Evolutionary conservation across 1,284 basidiomycete genomes (phyloP).

Genomic region (Vanrija sp.): DNA sequence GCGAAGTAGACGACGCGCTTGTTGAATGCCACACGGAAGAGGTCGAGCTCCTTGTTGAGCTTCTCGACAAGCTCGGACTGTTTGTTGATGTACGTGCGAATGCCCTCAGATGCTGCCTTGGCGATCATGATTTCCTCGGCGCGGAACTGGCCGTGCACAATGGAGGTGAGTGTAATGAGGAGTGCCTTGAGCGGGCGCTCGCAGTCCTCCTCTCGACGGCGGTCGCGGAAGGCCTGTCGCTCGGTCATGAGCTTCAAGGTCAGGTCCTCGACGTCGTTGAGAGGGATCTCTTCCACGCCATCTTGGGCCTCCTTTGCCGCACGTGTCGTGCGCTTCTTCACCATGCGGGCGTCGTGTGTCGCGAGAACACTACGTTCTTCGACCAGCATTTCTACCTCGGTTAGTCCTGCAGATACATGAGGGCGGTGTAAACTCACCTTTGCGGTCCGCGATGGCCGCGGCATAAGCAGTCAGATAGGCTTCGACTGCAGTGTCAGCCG

Average conservation of each 20-base stretch:
- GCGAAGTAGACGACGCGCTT: constrained; percentile 42
- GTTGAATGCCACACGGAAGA: constrained; percentile 42
- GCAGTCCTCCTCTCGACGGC: constrained; percentile 29
- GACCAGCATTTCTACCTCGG: constrained; percentile 33
- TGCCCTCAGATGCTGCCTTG: background rate
- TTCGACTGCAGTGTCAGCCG: constrained; percentile 29
- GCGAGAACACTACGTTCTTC: constrained; percentile 39
- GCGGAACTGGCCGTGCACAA: constrained; percentile 6
- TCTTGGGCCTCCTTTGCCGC: constrained; percentile 26
- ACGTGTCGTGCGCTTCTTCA: constrained; percentile 33
- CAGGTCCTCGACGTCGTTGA: constrained; percentile 28
- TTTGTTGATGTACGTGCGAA: constrained; percentile 9
- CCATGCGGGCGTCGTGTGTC: constrained; percentile 25
- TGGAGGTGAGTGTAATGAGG: constrained; percentile 32
- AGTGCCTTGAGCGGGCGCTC: constrained; percentile 39
- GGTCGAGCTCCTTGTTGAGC: constrained; percentile 44
- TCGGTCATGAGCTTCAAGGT: constrained; percentile 29
- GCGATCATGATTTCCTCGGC: constrained; percentile 11
- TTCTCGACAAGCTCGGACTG: constrained; percentile 26
- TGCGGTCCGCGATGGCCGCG: constrained; percentile 41
- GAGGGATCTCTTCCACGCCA: constrained; percentile 11
- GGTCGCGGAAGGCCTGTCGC: constrained; percentile 37
- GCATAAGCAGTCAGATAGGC: constrained; percentile 44
- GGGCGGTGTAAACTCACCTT: constrained; percentile 22
- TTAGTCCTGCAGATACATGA: background rate